A percentile compares a stretch with the other conserved stretches of the same genome.
These are phyloP conservation scores for Dinochytrium kinnereticum DNA, from an alignment of 371 early-diverging fungal species.

Conservation along the genomic window DNA sequence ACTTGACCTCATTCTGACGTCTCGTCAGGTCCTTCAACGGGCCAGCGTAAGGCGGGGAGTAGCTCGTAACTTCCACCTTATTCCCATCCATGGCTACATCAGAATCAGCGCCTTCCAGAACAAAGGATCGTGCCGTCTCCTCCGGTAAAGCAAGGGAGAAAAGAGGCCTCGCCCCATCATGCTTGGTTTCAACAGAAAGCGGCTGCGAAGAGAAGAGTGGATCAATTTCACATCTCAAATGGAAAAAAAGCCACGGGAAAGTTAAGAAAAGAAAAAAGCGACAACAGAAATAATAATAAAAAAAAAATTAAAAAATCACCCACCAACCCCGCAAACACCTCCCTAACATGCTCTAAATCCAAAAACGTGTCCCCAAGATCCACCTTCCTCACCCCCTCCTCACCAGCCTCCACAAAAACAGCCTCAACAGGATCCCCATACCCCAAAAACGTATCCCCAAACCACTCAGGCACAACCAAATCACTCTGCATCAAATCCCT, in stretches of 20 bases:
- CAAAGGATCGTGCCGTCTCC: constrained; percentile 26
- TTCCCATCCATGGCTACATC: constrained; percentile 34
- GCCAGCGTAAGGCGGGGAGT: constrained; percentile 68
- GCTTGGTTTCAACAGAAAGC: not conserved
- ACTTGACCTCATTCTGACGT: constrained; percentile 73
- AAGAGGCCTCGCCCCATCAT: constrained; percentile 55
- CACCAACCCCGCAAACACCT: constrained; percentile 62
- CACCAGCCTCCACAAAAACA: constrained; percentile 51
- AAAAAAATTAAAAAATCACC: not conserved
- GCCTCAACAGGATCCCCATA: constrained; percentile 90
- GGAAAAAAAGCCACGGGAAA: too few relatives aligned
- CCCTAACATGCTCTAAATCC: constrained; percentile 75
- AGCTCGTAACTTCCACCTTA: constrained; percentile 62
- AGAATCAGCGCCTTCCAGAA: not conserved
- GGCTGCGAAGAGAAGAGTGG: too few relatives aligned
- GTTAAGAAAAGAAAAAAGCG: not conserved
- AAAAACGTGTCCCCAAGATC: constrained; percentile 89
- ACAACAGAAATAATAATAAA: not conserved
- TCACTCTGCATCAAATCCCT: constrained; percentile 84
- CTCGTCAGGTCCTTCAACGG: constrained; percentile 75
- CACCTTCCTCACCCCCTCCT: constrained; percentile 35
- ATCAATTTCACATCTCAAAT: too few relatives aligned
- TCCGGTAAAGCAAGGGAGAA: constrained; percentile 65
- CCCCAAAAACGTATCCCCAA: constrained; percentile 86
- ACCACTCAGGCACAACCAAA: constrained; percentile 85